These are phyloP conservation scores for Marasmius fiardii DNA, from an alignment of 1,284 basidiomycete species.

Conservation along the genomic window DNA sequence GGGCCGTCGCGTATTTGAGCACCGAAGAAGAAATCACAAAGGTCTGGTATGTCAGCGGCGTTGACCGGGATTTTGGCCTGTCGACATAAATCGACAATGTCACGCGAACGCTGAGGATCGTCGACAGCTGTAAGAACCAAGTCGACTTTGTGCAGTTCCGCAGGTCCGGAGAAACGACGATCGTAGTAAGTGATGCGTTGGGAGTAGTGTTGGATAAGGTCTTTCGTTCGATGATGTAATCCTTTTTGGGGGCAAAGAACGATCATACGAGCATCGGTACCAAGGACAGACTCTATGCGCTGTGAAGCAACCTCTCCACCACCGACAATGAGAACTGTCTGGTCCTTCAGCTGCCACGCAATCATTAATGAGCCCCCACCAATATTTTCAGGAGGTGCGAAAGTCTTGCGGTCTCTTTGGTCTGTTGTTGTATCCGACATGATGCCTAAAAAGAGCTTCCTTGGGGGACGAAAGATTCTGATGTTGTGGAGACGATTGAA, in stretches of 20 bases:
- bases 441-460: not conserved
- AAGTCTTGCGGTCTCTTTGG: not conserved
- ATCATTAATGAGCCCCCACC: conserved; percentile 73
- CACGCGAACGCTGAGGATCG: conserved; percentile 68
- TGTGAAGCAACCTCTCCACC: conserved; percentile 86
- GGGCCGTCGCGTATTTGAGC: conserved; percentile 90
- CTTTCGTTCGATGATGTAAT: conserved; percentile 56
- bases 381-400: conserved; percentile 12
- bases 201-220: conserved; percentile 45
- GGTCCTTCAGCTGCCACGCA: conserved; percentile 85
- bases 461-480: not conserved
- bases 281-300: conserved; percentile 70
- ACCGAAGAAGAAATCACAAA: conserved; percentile 99
- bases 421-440: not conserved
- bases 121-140: conserved; percentile 97
- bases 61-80: conserved; percentile 82
- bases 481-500: no score
- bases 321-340: conserved; percentile 82
- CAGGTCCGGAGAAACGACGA: conserved; percentile 57
- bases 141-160: conserved; percentile 66
- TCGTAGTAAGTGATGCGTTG: conserved; percentile 70
- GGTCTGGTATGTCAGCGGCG: conserved; percentile 93
- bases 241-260: conserved; percentile 61
- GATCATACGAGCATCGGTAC: conserved; percentile 58
- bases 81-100: conserved; percentile 74